phyloP scores from a whole-genome alignment of 1,139 yeast genomes.

The Pichia sp. region DNA sequence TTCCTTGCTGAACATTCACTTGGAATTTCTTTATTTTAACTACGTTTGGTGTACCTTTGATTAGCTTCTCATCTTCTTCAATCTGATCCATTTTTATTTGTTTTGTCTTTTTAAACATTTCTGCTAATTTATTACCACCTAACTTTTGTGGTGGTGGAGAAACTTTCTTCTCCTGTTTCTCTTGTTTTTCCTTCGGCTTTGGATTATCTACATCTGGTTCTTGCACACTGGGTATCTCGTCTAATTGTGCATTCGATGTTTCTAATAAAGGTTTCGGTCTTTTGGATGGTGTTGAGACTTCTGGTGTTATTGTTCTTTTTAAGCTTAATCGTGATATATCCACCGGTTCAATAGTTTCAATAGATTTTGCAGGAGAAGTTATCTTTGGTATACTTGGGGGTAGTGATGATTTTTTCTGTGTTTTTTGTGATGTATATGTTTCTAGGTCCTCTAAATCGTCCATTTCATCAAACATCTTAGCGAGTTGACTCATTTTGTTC shows the following conservation, averaged over 20 bases:
- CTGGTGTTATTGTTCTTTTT: neutral
- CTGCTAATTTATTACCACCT: conserved; percentile 10
- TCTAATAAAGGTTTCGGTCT: neutral
- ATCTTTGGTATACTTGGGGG: no score
- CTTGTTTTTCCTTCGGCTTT: neutral
- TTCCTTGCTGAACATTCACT: neutral
- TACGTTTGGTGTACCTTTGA: neutral
- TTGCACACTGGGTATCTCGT: no score
- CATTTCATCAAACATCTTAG: conserved; percentile 14
- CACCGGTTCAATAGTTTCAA: no score
- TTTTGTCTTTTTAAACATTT: conserved; percentile 24
- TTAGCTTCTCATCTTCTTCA: conserved; percentile 14
- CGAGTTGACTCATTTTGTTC: conserved; percentile 13
- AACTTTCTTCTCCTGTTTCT: no score
- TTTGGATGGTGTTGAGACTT: neutral
- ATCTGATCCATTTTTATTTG: conserved; percentile 19
- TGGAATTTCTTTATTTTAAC: conserved; percentile 25
- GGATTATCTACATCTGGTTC: no score
- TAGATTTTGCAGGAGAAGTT: no score
- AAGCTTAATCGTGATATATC: conserved; percentile 1
- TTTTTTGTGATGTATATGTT: conserved; percentile 6
- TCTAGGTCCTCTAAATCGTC: conserved; percentile 16
- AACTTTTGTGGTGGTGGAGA: neutral
- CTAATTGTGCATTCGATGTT: no score
- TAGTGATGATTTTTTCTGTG: neutral